These are phyloP conservation scores for Leccinum fuscescens DNA, from an alignment of 1,284 basidiomycete species.

Conservation along the genomic window DNA sequence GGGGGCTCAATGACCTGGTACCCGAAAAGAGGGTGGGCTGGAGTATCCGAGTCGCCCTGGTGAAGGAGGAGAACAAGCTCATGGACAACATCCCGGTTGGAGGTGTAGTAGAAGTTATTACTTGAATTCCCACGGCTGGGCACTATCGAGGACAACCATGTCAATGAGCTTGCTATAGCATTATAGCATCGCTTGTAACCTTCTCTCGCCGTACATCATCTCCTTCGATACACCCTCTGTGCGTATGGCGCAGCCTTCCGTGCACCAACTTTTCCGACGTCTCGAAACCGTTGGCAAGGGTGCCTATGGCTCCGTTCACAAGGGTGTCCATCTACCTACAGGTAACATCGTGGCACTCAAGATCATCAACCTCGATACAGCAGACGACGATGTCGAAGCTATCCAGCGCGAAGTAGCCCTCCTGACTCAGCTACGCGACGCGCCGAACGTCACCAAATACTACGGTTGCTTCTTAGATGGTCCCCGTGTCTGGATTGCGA, in stretches of 20 bases:
- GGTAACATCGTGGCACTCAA: constrained; percentile 92
- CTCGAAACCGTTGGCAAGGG: constrained; percentile 89
- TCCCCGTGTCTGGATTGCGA: constrained; percentile 96
- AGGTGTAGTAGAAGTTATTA: not conserved
- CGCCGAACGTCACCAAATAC: constrained; percentile 92
- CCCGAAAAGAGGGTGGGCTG: constrained; percentile 17
- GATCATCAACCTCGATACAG: constrained; percentile 97
- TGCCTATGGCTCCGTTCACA: constrained; percentile 94
- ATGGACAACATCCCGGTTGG: constrained; percentile 18
- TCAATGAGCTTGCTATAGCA: not conserved
- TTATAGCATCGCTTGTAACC: not conserved
- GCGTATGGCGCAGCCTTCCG: constrained; percentile 44
- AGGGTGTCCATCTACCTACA: constrained; percentile 81
- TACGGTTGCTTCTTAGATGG: constrained; percentile 95
- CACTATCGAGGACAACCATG: not conserved
- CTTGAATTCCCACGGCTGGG: constrained; percentile 24
- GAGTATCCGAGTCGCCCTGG: constrained; percentile 26
- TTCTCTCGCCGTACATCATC: constrained; percentile 2
- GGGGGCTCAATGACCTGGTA: constrained; percentile 16
- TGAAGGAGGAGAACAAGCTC: constrained; percentile 23
- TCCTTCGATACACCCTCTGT: not conserved
- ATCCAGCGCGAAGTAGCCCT: constrained; percentile 97
- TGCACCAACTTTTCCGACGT: constrained; percentile 62
- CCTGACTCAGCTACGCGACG: constrained; percentile 84
- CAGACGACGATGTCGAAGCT: constrained; percentile 94